Evolutionary conservation across 768 basidiomycete genomes (phyloP).

Genomic region (Termitomyces sp.): DNA sequence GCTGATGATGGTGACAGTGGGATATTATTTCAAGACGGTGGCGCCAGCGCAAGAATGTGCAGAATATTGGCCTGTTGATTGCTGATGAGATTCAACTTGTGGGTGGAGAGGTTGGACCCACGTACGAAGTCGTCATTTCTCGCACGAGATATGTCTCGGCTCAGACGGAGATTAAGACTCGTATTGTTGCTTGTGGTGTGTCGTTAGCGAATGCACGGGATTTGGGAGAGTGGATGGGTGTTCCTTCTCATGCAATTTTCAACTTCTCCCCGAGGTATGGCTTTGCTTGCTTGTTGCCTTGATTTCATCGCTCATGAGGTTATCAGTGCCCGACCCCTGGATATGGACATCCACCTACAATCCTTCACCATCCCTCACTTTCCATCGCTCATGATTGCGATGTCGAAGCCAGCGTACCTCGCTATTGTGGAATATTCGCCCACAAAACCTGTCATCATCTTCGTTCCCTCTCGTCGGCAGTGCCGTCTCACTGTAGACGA

Average conservation of each 20-base stretch:
- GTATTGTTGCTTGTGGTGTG: slow-evolving; percentile 92
- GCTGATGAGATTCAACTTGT: slow-evolving; percentile 95
- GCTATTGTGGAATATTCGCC: slow-evolving; percentile 86
- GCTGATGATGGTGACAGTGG: slow-evolving; percentile 55
- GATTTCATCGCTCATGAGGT: slow-evolving; percentile 3
- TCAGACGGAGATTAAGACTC: slow-evolving; percentile 88
- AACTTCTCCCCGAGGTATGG: slow-evolving; percentile 90
- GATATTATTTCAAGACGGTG: slow-evolving; percentile 91
- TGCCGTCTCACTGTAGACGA: slow-evolving; percentile 94
- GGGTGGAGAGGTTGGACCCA: slow-evolving; percentile 92
- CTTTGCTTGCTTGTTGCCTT: not conserved
- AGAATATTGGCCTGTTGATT: slow-evolving; percentile 88
- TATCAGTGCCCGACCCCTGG: slow-evolving; percentile 85
- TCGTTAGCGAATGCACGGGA: slow-evolving; percentile 95
- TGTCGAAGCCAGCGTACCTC: slow-evolving; percentile 98
- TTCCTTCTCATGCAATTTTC: slow-evolving; percentile 90
- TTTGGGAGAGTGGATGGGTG: slow-evolving; percentile 97
- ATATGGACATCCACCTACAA: slow-evolving; percentile 97
- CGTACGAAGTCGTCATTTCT: slow-evolving; percentile 95
- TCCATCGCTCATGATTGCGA: slow-evolving; percentile 97
- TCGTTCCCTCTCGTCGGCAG: slow-evolving; percentile 91
- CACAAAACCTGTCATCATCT: slow-evolving; percentile 84
- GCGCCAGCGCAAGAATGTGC: slow-evolving; percentile 96
- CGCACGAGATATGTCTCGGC: slow-evolving; percentile 95
- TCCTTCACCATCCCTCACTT: slow-evolving; percentile 97